These are phyloP conservation scores for Chaetomidium leptoderma DNA, from an alignment of 495 filamentous ascomycete genomes.

Conservation along the genomic window DNA sequence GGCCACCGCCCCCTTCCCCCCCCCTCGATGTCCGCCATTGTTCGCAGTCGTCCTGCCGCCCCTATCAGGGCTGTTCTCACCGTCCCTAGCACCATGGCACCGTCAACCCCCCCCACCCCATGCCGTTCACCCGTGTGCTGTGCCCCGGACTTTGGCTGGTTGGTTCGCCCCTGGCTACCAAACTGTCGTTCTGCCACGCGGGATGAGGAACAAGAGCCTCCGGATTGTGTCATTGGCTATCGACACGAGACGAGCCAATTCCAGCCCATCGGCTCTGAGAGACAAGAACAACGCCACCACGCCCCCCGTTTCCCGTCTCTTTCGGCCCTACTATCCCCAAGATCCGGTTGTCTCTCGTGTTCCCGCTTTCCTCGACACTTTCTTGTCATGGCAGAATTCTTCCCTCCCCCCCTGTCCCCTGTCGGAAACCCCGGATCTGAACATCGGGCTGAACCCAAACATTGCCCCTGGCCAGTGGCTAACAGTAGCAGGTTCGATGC, in stretches of 20 bases:
- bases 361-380: background rate
- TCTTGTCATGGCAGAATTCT: background rate
- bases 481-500: constrained; percentile 11
- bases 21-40: too few relatives aligned
- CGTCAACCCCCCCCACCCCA: background rate
- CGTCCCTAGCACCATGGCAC: background rate
- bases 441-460: background rate
- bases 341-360: background rate
- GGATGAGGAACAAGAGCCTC: constrained; percentile 8
- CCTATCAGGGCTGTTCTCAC: too few relatives aligned
- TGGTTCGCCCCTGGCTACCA: constrained; percentile 2
- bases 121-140: constrained; percentile 30
- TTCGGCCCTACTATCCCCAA: background rate
- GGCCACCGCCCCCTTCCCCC: background rate
- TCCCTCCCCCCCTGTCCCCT: background rate
- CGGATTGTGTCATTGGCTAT: constrained; percentile 1
- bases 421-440: background rate
- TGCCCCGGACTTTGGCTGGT: constrained; percentile 1
- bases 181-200: background rate
- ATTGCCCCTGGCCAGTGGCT: background rate
- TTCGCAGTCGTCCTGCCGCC: too few relatives aligned
- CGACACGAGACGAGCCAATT: background rate
- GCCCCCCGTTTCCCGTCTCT: background rate
- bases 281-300: background rate
- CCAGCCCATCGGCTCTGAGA: background rate